Percentiles rank a stretch among this genome's conserved stretches.
These are phyloP conservation scores for Vigna reflexopilosa DNA, from an alignment of 306 rosid genomes.

Conservation along the genomic window DNA sequence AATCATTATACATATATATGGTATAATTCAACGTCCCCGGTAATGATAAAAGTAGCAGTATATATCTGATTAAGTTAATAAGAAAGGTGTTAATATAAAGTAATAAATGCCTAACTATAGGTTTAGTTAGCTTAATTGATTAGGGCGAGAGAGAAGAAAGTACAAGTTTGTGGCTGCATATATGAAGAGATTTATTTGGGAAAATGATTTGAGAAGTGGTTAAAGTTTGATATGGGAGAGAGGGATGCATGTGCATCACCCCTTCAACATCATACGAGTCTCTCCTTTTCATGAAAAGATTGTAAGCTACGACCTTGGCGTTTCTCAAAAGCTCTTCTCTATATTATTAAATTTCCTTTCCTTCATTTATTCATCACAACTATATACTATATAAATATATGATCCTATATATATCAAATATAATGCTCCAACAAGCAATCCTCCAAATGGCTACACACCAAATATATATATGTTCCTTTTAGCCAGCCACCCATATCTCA, in stretches of 20 bases:
- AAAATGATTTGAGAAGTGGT: slow-evolving; percentile 57
- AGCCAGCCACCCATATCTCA: slow-evolving; percentile 46
- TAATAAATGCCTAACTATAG: too few relatives aligned
- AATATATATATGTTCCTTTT: slow-evolving; percentile 32
- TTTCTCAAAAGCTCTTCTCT: slow-evolving; percentile 47
- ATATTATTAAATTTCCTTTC: slow-evolving; percentile 45
- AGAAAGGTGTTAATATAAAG: too few relatives aligned
- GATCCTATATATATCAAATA: slow-evolving; percentile 45
- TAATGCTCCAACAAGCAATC: slow-evolving; percentile 45
- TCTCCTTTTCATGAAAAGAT: slow-evolving; percentile 84
- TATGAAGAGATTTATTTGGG: slow-evolving; percentile 51
- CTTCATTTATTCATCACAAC: slow-evolving; percentile 43
- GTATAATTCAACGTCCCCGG: neutral
- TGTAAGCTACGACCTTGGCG: slow-evolving; percentile 66
- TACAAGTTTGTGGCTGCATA: slow-evolving; percentile 50
- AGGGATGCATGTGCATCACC: slow-evolving; percentile 80
- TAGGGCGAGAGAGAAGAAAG: slow-evolving; percentile 24
- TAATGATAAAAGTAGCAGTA: neutral
- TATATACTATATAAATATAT: neutral
- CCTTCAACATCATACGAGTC: slow-evolving; percentile 66
- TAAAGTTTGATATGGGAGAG: slow-evolving; percentile 59
- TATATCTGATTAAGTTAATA: slow-evolving; percentile 29
- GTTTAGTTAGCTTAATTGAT: too few relatives aligned
- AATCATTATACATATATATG: neutral
- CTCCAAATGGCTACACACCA: slow-evolving; percentile 50